Conservation (phyloP, 495 filamentous ascomycete genomes). For the Cudoniella acicularis region DNA sequence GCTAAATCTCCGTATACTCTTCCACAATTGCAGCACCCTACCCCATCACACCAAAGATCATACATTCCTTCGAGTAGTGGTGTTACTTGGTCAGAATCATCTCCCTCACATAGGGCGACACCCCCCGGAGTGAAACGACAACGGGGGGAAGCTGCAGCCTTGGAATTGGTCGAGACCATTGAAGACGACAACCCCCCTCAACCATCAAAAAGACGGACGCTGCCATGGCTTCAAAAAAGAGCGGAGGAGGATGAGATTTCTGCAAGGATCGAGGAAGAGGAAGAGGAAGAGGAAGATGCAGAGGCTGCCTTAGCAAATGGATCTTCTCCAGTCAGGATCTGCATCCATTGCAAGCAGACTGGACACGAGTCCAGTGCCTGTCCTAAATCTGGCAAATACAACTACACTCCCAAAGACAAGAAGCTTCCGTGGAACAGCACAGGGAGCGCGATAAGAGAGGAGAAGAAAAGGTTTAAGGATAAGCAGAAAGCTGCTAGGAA, state of each 20-base stretch:
- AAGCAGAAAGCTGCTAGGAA: constrained; percentile 55
- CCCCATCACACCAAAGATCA: background rate
- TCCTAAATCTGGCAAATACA: constrained; percentile 2
- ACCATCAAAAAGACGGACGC: constrained; percentile 20
- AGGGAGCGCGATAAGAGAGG: constrained; percentile 75
- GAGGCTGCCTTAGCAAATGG: too few relatives aligned
- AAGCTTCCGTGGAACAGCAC: constrained; percentile 71
- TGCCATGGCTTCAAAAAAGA: constrained; percentile 19
- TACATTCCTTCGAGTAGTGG: constrained; percentile 20
- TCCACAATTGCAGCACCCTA: constrained; percentile 28
- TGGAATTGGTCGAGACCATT: background rate
- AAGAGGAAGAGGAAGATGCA: constrained; percentile 4
- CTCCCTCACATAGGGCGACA: constrained; percentile 19
- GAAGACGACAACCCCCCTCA: constrained; percentile 8
- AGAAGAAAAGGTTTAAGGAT: constrained; percentile 68
- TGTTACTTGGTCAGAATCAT: constrained; percentile 23
- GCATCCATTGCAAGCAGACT: constrained; percentile 14
- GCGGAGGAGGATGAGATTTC: constrained; percentile 20
- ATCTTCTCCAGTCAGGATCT: constrained; percentile 1
- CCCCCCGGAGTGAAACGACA: constrained; percentile 13
- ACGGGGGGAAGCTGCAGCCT: background rate
- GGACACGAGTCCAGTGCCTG: constrained; percentile 12
- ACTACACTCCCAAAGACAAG: constrained; percentile 35
- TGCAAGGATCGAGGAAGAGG: constrained; percentile 4
- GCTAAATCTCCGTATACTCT: constrained; percentile 20